phyloP scores from a whole-genome alignment of 352 stramenopile genomes.

The Hyaloperonospora brassicae region DNA sequence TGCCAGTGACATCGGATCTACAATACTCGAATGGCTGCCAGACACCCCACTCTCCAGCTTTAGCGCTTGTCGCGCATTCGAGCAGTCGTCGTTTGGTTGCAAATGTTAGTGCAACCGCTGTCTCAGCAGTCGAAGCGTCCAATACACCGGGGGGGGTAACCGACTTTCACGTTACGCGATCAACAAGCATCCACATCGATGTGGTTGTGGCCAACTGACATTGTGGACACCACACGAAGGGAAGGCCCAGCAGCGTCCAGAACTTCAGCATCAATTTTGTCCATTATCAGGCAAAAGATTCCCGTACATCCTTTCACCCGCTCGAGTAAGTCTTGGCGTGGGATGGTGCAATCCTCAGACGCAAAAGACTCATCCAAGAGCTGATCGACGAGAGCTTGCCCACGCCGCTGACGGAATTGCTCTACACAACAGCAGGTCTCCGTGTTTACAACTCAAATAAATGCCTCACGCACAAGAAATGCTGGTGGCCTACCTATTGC shows the following conservation, averaged over 20 bases:
- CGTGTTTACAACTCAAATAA: not conserved
- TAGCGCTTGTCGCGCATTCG: slow-evolving; percentile 67
- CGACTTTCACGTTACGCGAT: slow-evolving; percentile 56
- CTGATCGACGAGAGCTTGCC: slow-evolving; percentile 7
- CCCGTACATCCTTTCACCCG: slow-evolving; percentile 41
- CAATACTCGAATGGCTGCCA: slow-evolving; percentile 81
- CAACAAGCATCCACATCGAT: slow-evolving; percentile 79
- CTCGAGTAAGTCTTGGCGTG: slow-evolving; percentile 38
- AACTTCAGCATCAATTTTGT: slow-evolving; percentile 63
- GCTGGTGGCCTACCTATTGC: slow-evolving; percentile 35
- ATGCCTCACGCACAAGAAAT: not conserved
- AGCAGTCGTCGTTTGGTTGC: slow-evolving; percentile 48
- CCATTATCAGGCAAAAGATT: slow-evolving; percentile 62
- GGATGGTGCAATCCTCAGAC: slow-evolving; percentile 30
- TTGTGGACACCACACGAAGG: slow-evolving; percentile 70
- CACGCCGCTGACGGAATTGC: slow-evolving; percentile 33
- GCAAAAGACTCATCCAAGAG: slow-evolving; percentile 23
- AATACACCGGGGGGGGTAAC: slow-evolving; percentile 82
- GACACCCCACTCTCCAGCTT: slow-evolving; percentile 60
- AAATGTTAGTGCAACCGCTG: slow-evolving; percentile 62
- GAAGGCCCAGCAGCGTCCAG: slow-evolving; percentile 44
- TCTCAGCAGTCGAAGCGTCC: slow-evolving; percentile 74
- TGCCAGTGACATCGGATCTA: slow-evolving; percentile 57
- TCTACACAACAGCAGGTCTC: slow-evolving; percentile 1
- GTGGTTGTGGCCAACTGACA: slow-evolving; percentile 88